Evolutionary conservation across 176 grass and related monocot species (phyloP).

Genomic region (Eragrostis curvula): DNA sequence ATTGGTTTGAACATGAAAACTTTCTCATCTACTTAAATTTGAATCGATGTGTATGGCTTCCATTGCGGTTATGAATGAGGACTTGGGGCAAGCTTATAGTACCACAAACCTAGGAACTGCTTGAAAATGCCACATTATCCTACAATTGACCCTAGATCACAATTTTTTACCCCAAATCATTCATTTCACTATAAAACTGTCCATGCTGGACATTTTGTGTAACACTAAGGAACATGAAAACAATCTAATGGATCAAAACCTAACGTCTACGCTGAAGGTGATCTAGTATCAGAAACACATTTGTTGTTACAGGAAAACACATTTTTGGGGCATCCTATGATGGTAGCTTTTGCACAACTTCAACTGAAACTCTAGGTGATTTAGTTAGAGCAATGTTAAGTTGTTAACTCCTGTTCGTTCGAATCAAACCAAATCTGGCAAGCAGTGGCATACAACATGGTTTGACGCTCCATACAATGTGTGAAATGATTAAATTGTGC

Average conservation of each 20-base stretch:
- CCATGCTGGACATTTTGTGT: not conserved
- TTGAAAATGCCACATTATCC: not conserved
- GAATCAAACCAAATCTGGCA: not conserved
- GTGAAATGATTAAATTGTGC: not conserved
- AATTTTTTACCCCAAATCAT: not conserved
- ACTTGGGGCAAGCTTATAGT: not conserved
- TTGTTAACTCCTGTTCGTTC: not conserved
- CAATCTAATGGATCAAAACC: not conserved
- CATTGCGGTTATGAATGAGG: not conserved
- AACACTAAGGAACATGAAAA: not conserved
- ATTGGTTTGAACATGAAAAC: conserved; percentile 47
- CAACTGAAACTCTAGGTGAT: not conserved
- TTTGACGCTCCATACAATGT: not conserved
- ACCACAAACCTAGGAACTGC: conserved; percentile 15
- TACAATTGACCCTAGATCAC: not conserved
- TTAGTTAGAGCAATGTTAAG: not conserved
- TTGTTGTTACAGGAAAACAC: not conserved
- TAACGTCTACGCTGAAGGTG: not conserved
- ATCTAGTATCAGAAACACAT: not conserved
- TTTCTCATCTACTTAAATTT: conserved; percentile 15
- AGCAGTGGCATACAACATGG: not conserved
- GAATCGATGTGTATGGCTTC: conserved; percentile 15
- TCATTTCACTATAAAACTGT: not conserved
- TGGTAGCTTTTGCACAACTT: not conserved
- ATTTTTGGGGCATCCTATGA: not conserved